phyloP scores from a whole-genome alignment of 306 rosid species.

The Inga oerstediana region DNA sequence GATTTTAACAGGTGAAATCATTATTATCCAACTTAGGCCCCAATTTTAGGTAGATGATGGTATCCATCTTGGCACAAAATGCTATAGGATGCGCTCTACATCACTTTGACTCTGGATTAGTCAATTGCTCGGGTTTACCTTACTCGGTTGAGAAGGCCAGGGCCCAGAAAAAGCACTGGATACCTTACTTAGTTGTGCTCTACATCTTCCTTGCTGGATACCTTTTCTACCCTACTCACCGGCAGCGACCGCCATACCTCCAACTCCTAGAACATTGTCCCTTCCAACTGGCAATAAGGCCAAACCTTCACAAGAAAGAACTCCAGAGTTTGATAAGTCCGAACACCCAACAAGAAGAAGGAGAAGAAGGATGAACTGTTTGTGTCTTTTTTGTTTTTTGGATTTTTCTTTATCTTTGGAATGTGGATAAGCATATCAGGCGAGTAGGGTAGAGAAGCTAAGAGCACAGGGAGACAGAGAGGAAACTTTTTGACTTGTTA shows the following conservation, averaged over 20 bases:
- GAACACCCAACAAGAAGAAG: neutral
- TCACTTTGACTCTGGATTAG: no score
- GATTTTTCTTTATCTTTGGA: neutral
- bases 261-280: constrained; percentile 72
- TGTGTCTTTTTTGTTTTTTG: neutral
- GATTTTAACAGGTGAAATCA: no score
- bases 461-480: neutral
- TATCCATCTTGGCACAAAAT: no score
- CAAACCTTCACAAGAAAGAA: constrained; percentile 80
- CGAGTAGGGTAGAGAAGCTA: neutral
- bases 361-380: neutral
- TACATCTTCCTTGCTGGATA: no score
- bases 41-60: no score
- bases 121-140: no score
- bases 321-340: constrained; percentile 44
- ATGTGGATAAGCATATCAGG: constrained; percentile 22
- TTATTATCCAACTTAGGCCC: no score
- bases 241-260: constrained; percentile 71
- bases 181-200: no score
- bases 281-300: constrained; percentile 79
- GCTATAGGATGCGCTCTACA: no score
- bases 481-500: constrained; percentile 37
- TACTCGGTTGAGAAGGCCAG: no score
- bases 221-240: constrained; percentile 31
- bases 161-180: no score